Conservation (phyloP, 2,329 filamentous ascomycete species). For the Capronia americana region DNA sequence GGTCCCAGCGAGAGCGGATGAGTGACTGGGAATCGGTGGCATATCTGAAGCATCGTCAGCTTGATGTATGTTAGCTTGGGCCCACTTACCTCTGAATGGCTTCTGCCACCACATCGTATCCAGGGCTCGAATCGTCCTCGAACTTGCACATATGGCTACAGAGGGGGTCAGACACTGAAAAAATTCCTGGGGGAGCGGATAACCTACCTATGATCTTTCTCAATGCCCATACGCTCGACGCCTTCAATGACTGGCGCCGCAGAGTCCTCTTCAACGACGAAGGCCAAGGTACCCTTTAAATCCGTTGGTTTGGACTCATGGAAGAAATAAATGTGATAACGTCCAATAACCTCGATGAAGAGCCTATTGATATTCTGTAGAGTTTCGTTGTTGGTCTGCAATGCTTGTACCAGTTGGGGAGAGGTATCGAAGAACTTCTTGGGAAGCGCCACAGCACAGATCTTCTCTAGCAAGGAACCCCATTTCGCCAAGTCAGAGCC, state of each 20-base stretch:
- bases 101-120: conserved; percentile 64
- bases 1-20: conserved; percentile 64
- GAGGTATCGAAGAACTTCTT: conserved; percentile 72
- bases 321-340: conserved; percentile 76
- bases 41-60: conserved; percentile 46
- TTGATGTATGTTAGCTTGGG: neutral
- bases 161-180: neutral
- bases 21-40: conserved; percentile 60
- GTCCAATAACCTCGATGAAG: conserved; percentile 73
- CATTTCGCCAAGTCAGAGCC: conserved; percentile 73
- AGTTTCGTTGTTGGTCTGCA: conserved; percentile 76
- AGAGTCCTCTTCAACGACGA: conserved; percentile 73
- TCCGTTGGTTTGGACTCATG: conserved; percentile 77
- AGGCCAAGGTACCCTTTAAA: conserved; percentile 65
- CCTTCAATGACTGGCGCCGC: conserved; percentile 73
- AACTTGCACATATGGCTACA: conserved; percentile 75
- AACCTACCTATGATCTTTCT: conserved; percentile 63
- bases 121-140: conserved; percentile 66
- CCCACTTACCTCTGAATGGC: conserved; percentile 45
- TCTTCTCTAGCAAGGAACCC: conserved; percentile 70
- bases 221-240: conserved; percentile 75
- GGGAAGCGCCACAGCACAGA: conserved; percentile 69
- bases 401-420: conserved; percentile 69
- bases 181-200: neutral
- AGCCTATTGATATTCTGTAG: conserved; percentile 75